Conservation (phyloP, 345 rosid species). For the Microthlaspi erraticum region DNA sequence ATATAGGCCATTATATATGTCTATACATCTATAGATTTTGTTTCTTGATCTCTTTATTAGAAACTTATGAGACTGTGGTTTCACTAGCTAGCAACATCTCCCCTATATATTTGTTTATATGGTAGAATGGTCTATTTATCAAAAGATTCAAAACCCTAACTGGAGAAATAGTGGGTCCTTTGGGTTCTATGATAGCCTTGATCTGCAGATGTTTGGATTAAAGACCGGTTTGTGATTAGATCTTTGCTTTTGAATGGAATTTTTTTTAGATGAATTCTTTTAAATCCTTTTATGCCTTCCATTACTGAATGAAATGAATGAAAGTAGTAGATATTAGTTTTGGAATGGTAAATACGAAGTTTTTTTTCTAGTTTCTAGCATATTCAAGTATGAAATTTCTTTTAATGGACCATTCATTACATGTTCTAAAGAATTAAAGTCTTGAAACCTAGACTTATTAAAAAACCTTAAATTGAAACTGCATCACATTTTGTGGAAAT, state of each 20-base stretch:
- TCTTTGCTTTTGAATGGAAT: conserved; percentile 28
- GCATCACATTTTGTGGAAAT: conserved; percentile 8
- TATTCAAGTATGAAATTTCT: too few species aligned
- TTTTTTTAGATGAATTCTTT: neutral
- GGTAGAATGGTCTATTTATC: neutral
- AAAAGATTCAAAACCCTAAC: conserved; percentile 41
- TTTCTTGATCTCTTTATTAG: conserved; percentile 16
- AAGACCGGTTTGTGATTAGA: conserved; percentile 6
- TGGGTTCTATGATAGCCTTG: neutral
- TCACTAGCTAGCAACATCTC: conserved; percentile 8
- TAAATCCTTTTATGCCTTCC: conserved; percentile 1
- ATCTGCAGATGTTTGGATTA: neutral
- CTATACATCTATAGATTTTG: neutral
- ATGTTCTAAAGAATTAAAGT: neutral
- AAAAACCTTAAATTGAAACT: conserved; percentile 3
- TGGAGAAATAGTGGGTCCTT: conserved; percentile 15
- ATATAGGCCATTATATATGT: too few species aligned
- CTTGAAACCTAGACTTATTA: neutral
- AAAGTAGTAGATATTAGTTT: neutral
- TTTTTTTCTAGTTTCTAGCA: conserved; percentile 16
- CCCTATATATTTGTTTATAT: conserved; percentile 5
- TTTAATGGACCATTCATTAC: too few species aligned
- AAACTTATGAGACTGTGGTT: neutral
- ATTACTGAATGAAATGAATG: neutral
- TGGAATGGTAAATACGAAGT: neutral